A percentile compares a stretch with the other conserved stretches of the same genome.
These are phyloP conservation scores for Neurospora sp. DNA, from an alignment of 495 filamentous ascomycete genomes.

Conservation along the genomic window DNA sequence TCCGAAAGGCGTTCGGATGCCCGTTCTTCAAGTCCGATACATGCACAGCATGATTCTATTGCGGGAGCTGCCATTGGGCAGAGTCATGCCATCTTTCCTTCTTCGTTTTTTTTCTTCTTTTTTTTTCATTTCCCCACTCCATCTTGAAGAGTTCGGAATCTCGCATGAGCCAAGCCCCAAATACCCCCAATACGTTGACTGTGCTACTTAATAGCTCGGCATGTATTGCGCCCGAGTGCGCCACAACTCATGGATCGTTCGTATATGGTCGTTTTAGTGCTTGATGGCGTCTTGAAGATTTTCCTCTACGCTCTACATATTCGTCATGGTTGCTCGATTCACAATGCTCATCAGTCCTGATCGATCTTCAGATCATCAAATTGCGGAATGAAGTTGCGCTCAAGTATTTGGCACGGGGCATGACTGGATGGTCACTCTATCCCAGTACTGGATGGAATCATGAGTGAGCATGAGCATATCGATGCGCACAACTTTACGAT, in stretches of 20 bases:
- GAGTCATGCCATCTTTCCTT: neutral
- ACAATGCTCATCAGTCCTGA: neutral
- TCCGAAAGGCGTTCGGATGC: neutral
- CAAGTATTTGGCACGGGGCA: neutral
- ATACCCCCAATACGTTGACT: neutral
- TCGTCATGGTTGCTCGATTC: neutral
- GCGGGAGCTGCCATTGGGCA: neutral
- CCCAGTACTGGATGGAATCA: neutral
- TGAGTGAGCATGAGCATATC: neutral
- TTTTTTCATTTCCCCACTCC: neutral
- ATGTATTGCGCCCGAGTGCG: neutral
- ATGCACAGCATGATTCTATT: neutral
- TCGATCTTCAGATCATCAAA: neutral
- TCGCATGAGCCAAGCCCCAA: neutral
- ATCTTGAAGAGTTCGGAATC: neutral
- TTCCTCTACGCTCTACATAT: neutral
- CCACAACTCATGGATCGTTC: neutral
- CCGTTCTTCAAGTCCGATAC: neutral
- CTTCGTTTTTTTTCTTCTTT: neutral
- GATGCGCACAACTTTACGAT: neutral
- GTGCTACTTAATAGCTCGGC: neutral
- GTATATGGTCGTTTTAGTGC: neutral
- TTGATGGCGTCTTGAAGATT: neutral
- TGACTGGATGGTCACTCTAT: neutral
- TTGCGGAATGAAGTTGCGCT: neutral